Evolutionary conservation across 257 asterid genomes (phyloP), one percentile per base, ranked within the genome.

Genomic region (Penstemon barbatus): DNA sequence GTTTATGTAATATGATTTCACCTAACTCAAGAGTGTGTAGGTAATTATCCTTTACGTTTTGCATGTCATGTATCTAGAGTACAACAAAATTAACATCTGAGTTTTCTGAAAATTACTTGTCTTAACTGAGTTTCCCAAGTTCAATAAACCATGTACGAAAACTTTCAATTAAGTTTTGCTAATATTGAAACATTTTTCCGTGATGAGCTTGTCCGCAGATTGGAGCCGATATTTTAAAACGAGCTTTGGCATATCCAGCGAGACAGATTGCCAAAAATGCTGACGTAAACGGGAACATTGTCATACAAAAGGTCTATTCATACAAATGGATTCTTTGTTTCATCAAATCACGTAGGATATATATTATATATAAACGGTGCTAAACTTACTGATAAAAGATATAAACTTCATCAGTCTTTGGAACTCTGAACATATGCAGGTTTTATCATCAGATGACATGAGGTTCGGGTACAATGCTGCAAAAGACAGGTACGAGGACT

Each of bases 211-310:
- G 10, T 50, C 33, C 56, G 46, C 86, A 91, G 97, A 82, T 91
- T n/a, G 97, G 97, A 72, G 97, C 96, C 0, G 96, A 86, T 66
- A 91, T 91, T 45, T 49, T 85, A 2, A 88, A 78, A 86, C 78
- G 88, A 67, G 95, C 97, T 18, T 70, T 91, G 78, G 68, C 79
- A 19, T 91, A 91, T 84, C 97, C 97, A 37, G 72, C 84, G 55
- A 79, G 92, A 74, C 96, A 83, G 89, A 91, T 91, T 1, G 95
- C 96, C 15, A 83, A 83, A 75, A 91, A 91, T 61, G 95, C 97
- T 64, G 97, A 95, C 51, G 81, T 77, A 8, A 88, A 91, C 52
- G 97, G 97, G 55, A 88, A 75, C 46, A 71, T 59, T 59, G 89
- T 88, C 33, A 78, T 86, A 72, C 75, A 80, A 49, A 86, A 88